Base-by-base conservation (phyloP, 441 rosid genomes). In the Capsella rubella region DNA sequence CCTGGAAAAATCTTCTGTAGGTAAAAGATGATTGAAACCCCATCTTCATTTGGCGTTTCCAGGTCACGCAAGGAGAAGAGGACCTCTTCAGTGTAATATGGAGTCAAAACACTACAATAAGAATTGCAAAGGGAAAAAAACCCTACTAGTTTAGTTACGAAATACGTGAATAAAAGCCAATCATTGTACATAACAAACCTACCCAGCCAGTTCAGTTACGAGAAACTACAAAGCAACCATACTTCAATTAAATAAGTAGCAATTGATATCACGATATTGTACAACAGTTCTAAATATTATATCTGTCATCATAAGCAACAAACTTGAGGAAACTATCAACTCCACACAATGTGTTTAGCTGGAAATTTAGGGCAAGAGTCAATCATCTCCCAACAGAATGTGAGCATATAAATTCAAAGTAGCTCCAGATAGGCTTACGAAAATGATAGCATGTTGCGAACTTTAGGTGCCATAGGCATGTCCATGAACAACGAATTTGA, bases 1-100 rank as follows among this genome's bases (percentile, higher is more conserved):
- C 99, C 99, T 87, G 99, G 99, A 83, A 86, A 96, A 69, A 96
- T 96, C 76, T 96, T 96, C 79, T 94, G 99, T 86, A 96, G 81
- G 89, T 96, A 96, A 77, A 96, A 96, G 63, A 88, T 86, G 77
- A 96, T 90, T 1, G 99, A 94, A 70, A 96, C 99, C 59, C 99
- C 99, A 83, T 96, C 99, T 86, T 96, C 99, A 81, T 96, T 94
- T 64, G 80, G 87, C 42, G 61, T 83, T 80, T 94, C 95, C 87
- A 96, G 73, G 71, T 92, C 94, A 9, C 2, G 77, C 87, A 86
- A 50, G 18, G 99, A 92, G 80, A 93, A 96, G 46, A 96, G 90
- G 63, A 96, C 99, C 71, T 96, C 99, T 82, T 96, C 99, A 5
- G 90, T 87, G 82, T 87, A 96, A 83, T 96, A 96, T 47, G 99